These are phyloP conservation scores for Pseudonitzschia multistriata DNA, from an alignment of 108 stramenopile genomes.

Conservation along the genomic window DNA sequence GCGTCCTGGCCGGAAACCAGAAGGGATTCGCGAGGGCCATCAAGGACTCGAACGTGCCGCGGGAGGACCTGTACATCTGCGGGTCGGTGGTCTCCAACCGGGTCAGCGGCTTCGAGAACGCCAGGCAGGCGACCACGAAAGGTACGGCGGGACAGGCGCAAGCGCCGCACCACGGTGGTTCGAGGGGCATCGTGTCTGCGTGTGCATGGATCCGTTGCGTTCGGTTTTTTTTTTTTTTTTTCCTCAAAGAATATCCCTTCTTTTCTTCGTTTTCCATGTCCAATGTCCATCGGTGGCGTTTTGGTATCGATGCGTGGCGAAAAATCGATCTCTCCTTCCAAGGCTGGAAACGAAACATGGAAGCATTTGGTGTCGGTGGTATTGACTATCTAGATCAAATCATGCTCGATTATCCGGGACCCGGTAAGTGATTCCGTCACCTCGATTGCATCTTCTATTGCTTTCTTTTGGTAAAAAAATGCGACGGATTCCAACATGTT, in stretches of 20 bases:
- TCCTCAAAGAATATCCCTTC: no score
- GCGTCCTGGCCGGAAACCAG: conserved; percentile 76
- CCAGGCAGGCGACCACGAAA: conserved; percentile 56
- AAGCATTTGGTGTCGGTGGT: conserved; percentile 51
- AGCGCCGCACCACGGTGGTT: no score
- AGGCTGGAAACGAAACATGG: conserved; percentile 71
- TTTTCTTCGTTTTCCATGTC: no score
- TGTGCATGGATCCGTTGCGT: no score
- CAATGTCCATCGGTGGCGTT: no score
- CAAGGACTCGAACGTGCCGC: conserved; percentile 59
- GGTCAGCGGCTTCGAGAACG: conserved; percentile 52
- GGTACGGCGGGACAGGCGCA: conserved; percentile 2
- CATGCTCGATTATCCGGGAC: conserved; percentile 80
- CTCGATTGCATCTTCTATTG: neutral
- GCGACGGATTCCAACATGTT: neutral
- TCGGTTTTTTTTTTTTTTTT: no score
- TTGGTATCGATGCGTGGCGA: no score
- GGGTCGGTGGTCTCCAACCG: conserved; percentile 73
- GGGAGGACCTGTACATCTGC: conserved; percentile 68
- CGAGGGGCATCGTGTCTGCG: no score
- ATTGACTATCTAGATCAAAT: conserved; percentile 77
- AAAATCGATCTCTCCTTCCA: neutral
- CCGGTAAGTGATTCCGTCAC: neutral
- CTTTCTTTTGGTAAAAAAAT: neutral
- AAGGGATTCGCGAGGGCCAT: conserved; percentile 71